These are phyloP conservation scores for Datisca glomerata DNA, from an alignment of 306 rosid genomes.

Conservation along the genomic window DNA sequence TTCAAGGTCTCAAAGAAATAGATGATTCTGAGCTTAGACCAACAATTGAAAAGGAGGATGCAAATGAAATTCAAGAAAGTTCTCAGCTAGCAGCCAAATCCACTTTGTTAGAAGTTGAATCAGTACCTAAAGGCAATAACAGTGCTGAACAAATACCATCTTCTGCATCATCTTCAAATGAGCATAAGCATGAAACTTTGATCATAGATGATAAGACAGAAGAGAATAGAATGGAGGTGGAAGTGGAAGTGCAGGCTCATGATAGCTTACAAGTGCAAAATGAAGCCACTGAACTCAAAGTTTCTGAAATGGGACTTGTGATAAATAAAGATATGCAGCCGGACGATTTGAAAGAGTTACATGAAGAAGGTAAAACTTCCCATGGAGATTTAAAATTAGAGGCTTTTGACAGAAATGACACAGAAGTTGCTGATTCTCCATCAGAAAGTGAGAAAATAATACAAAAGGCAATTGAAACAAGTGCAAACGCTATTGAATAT, in stretches of 20 bases:
- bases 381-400: constrained; percentile 3
- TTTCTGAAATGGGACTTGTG: constrained; percentile 4
- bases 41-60: constrained; percentile 5
- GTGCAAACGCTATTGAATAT: neutral
- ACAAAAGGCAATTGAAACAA: neutral
- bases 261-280: constrained; percentile 3
- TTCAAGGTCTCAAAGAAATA: neutral
- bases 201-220: constrained; percentile 2
- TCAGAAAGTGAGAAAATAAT: constrained; percentile 2
- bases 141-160: constrained; percentile 9
- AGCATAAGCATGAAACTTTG: too few species aligned
- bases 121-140: neutral
- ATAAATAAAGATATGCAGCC: neutral
- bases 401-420: constrained; percentile 1
- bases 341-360: constrained; percentile 1
- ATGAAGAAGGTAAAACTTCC: neutral
- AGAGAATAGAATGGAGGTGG: too few species aligned
- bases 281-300: constrained; percentile 8
- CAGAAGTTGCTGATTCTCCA: constrained; percentile 1
- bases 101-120: constrained; percentile 4
- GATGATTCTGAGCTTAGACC: neutral
- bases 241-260: neutral
- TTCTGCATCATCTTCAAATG: constrained; percentile 2
- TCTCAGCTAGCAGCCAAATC: neutral
- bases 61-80: constrained; percentile 7